Percentiles rank a stretch among this genome's conserved stretches.
Evolutionary conservation across 2,329 filamentous ascomycete species (phyloP).

Genomic region (Didymella pinodella): DNA sequence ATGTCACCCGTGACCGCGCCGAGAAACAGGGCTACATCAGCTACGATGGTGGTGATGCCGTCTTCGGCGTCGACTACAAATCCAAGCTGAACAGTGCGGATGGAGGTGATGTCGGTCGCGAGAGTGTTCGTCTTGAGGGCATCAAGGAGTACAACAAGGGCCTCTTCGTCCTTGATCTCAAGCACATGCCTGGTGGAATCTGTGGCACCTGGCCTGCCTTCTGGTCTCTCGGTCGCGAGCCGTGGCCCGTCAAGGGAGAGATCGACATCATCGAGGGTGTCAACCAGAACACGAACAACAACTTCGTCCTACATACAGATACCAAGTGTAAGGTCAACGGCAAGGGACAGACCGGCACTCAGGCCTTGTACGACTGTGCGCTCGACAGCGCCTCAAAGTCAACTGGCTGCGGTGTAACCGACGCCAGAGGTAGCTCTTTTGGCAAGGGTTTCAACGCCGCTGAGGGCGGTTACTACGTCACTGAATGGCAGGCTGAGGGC

Average conservation of each 20-base stretch:
- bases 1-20: slow-evolving; percentile 14
- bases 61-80: slow-evolving; percentile 56
- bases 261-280: slow-evolving; percentile 50
- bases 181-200: slow-evolving; percentile 41
- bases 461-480: slow-evolving; percentile 54
- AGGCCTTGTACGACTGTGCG: slow-evolving; percentile 27
- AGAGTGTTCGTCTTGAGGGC: slow-evolving; percentile 42
- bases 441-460: slow-evolving; percentile 62
- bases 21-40: slow-evolving; percentile 15
- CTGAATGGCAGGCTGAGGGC: slow-evolving; percentile 69
- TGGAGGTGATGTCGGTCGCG: slow-evolving; percentile 33
- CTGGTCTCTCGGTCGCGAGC: slow-evolving; percentile 40
- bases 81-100: slow-evolving; percentile 28
- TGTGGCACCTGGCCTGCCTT: slow-evolving; percentile 48
- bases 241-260: slow-evolving; percentile 41
- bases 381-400: slow-evolving; percentile 25
- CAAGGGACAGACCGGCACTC: slow-evolving; percentile 24
- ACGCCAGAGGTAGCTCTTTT: slow-evolving; percentile 49
- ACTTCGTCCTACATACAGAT: slow-evolving; percentile 39
- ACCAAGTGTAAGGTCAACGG: slow-evolving; percentile 34
- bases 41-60: slow-evolving; percentile 28
- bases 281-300: slow-evolving; percentile 38
- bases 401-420: slow-evolving; percentile 55
- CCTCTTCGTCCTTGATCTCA: slow-evolving; percentile 44
- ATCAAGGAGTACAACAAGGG: slow-evolving; percentile 40